These are phyloP conservation scores for Umbilicus rupestris DNA, from an alignment of 164 flowering plant genomes.

Conservation along the genomic window DNA sequence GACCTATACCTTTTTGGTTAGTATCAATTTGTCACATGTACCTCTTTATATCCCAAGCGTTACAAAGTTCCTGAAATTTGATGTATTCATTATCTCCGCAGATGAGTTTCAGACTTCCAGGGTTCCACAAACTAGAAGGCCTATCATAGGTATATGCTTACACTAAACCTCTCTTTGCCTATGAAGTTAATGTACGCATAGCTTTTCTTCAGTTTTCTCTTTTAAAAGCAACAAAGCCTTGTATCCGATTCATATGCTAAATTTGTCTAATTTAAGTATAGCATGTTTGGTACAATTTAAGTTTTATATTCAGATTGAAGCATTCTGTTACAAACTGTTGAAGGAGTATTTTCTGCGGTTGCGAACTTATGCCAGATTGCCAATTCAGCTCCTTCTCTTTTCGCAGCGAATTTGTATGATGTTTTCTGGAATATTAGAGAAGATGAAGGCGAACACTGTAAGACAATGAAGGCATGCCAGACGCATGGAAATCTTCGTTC, in stretches of 20 bases:
- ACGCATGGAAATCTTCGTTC: constrained; percentile 78
- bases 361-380: background rate
- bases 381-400: background rate
- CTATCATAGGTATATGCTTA: constrained; percentile 60
- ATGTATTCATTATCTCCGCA: constrained; percentile 20
- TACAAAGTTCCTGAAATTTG: background rate
- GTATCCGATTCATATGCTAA: too few relatives aligned
- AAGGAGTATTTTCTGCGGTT: background rate
- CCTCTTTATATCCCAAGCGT: background rate
- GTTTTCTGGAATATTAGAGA: constrained; percentile 83
- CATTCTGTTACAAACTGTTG: background rate
- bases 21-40: constrained; percentile 13
- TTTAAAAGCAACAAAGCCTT: too few relatives aligned
- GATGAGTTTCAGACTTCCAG: constrained; percentile 94
- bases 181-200: too few relatives aligned
- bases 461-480: constrained; percentile 96
- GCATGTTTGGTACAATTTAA: too few relatives aligned
- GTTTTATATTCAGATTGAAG: background rate
- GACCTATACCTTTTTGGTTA: constrained; percentile 92
- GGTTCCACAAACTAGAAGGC: constrained; percentile 69
- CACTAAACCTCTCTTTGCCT: too few relatives aligned
- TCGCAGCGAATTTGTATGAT: constrained; percentile 77
- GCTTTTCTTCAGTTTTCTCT: too few relatives aligned
- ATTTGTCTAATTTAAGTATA: too few relatives aligned
- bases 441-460: constrained; percentile 96